Conservation (phyloP, 805 yeast genomes). For the Isabelozyma gotoi region DNA sequence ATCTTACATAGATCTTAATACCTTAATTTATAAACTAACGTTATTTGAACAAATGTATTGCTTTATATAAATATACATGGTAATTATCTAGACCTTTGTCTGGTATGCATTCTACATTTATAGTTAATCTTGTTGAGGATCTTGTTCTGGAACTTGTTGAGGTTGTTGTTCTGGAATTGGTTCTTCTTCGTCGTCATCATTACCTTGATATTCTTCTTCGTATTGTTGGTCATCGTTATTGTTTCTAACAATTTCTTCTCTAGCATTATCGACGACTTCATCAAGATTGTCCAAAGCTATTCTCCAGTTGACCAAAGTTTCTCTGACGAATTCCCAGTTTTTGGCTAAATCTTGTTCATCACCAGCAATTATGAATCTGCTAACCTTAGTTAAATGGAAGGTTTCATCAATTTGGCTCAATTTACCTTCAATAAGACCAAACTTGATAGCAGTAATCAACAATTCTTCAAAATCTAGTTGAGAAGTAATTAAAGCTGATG, state of each 20-base stretch:
- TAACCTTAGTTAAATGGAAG: conserved; percentile 40
- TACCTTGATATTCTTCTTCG: background rate
- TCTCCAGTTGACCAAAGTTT: conserved; percentile 39
- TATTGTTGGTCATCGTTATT: conserved; percentile 9
- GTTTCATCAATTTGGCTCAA: conserved; percentile 42
- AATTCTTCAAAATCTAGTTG: conserved; percentile 37
- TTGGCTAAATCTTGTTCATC: conserved; percentile 26
- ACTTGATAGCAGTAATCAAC: conserved; percentile 41
- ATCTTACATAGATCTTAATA: background rate
- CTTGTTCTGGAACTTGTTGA: background rate
- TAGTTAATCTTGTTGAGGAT: conserved; percentile 1
- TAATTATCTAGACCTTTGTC: too few relatives aligned
- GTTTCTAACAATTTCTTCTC: conserved; percentile 40
- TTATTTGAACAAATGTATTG: background rate
- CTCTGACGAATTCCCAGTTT: conserved; percentile 37
- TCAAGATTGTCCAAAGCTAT: conserved; percentile 39
- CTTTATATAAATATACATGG: background rate
- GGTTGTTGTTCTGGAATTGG: background rate
- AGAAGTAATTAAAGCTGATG: conserved; percentile 25
- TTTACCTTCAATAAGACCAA: conserved; percentile 46
- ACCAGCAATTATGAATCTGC: conserved; percentile 40
- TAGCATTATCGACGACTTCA: conserved; percentile 40
- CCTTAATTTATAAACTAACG: background rate
- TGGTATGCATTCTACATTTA: conserved; percentile 5
- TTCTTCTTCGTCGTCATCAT: background rate